These are phyloP conservation scores for Exophiala dermatitidis DNA, from an alignment of 2,329 filamentous ascomycete genomes.

Conservation along the genomic window DNA sequence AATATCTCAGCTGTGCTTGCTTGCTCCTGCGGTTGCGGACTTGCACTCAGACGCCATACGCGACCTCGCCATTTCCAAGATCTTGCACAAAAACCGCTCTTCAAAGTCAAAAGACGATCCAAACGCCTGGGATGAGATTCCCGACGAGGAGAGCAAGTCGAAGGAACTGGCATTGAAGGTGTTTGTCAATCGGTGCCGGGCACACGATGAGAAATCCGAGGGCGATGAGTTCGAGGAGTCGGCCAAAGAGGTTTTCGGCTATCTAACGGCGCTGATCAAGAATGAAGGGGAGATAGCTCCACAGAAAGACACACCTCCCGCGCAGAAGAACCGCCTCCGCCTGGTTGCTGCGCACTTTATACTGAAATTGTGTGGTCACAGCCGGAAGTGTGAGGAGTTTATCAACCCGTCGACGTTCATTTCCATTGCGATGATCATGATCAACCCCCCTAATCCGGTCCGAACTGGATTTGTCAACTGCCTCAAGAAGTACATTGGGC, in stretches of 20 bases:
- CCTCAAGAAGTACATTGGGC: conserved; percentile 82
- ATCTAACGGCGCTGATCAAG: conserved; percentile 68
- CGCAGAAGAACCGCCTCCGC: conserved; percentile 73
- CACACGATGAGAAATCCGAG: conserved; percentile 47
- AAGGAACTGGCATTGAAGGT: conserved; percentile 80
- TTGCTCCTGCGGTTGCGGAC: conserved; percentile 64
- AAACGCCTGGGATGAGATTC: conserved; percentile 59
- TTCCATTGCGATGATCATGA: conserved; percentile 68
- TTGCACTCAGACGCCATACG: conserved; percentile 71
- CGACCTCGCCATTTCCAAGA: conserved; percentile 66
- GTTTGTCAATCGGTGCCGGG: conserved; percentile 76
- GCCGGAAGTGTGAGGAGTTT: conserved; percentile 64
- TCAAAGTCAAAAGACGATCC: conserved; percentile 46
- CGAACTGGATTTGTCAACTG: conserved; percentile 73
- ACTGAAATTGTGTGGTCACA: conserved; percentile 74
- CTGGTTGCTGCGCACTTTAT: conserved; percentile 72
- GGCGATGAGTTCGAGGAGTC: conserved; percentile 40
- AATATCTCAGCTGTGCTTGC: conserved; percentile 62
- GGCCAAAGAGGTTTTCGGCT: conserved; percentile 64
- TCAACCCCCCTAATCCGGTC: conserved; percentile 68
- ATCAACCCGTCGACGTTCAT: conserved; percentile 72
- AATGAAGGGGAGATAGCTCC: conserved; percentile 75
- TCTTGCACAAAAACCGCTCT: conserved; percentile 60
- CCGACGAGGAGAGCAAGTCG: conserved; percentile 74
- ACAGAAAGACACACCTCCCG: conserved; percentile 63